A percentile compares a stretch with the other conserved stretches of the same genome.
Conservation (phyloP, 108 stramenopile genomes). For the Fragilaria radians region DNA sequence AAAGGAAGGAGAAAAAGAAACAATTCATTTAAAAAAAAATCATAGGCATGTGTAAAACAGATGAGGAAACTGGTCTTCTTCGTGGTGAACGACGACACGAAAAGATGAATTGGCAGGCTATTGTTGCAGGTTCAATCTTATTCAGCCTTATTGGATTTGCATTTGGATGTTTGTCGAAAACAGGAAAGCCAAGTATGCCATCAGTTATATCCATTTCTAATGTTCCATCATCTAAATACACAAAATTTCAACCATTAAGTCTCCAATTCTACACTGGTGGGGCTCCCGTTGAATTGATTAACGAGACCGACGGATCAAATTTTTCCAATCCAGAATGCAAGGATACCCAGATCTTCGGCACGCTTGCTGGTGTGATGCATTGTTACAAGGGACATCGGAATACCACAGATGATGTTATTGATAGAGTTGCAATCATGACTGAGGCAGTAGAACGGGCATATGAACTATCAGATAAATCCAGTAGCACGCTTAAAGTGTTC, state of each 20-base stretch:
- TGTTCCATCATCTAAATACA: slow-evolving; percentile 16
- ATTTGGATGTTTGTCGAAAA: neutral
- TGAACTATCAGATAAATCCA: slow-evolving; percentile 25
- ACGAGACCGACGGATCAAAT: slow-evolving; percentile 7
- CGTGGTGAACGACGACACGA: neutral
- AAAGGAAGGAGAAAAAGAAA: no score
- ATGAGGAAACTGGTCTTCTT: neutral
- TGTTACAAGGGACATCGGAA: slow-evolving; percentile 64
- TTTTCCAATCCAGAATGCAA: slow-evolving; percentile 37
- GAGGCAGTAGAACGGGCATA: slow-evolving; percentile 62
- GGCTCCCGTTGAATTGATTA: slow-evolving; percentile 35
- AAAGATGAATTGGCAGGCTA: neutral
- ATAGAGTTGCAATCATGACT: slow-evolving; percentile 46
- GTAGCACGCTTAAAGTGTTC: slow-evolving; percentile 50
- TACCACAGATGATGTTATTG: slow-evolving; percentile 29
- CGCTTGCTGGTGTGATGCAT: slow-evolving; percentile 17
- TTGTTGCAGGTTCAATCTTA: neutral
- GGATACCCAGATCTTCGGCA: slow-evolving; percentile 35
- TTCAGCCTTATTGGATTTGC: neutral
- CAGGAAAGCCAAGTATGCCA: neutral
- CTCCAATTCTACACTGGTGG: slow-evolving; percentile 68
- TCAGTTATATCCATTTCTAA: neutral
- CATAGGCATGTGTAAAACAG: neutral
- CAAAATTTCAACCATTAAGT: slow-evolving; percentile 41
- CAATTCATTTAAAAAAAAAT: no score